Percentiles rank a stretch among this genome's conserved stretches.
Conservation (phyloP, 768 basidiomycete species). For the Boletales sp. region DNA sequence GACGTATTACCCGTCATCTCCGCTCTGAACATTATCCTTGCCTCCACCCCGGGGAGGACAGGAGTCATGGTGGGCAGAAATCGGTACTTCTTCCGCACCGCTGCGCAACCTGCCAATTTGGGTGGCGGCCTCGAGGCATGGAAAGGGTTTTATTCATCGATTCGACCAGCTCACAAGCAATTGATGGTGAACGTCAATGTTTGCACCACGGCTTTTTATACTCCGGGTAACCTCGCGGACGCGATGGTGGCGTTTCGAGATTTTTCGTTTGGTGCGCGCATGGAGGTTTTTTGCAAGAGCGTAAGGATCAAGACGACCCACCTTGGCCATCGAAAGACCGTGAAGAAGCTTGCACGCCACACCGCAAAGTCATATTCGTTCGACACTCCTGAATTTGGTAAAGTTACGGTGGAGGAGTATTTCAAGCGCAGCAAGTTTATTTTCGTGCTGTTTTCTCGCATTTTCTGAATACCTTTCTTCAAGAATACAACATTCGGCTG, state of each 20-base stretch:
- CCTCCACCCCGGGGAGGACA: constrained; percentile 41
- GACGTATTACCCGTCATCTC: constrained; percentile 47
- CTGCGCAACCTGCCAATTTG: constrained; percentile 29
- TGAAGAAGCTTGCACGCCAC: constrained; percentile 49
- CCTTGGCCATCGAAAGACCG: constrained; percentile 71
- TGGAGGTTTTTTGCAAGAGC: constrained; percentile 59
- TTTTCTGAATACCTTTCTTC: not conserved
- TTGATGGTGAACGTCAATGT: constrained; percentile 54
- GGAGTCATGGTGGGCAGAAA: constrained; percentile 53
- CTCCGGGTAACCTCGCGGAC: constrained; percentile 39
- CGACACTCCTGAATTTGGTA: constrained; percentile 36
- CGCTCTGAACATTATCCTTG: constrained; percentile 49
- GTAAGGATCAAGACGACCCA: constrained; percentile 66
- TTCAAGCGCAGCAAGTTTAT: constrained; percentile 42
- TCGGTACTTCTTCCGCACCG: constrained; percentile 47
- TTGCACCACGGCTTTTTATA: constrained; percentile 50
- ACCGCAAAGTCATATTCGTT: constrained; percentile 41
- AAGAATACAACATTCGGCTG: constrained; percentile 44
- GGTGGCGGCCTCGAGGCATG: constrained; percentile 56
- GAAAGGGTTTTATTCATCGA: constrained; percentile 48
- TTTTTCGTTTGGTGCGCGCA: constrained; percentile 56
- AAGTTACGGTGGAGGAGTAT: constrained; percentile 46
- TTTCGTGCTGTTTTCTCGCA: not conserved
- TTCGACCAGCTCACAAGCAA: constrained; percentile 39
- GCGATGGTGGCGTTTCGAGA: constrained; percentile 40